Conservation (phyloP, 2,329 filamentous ascomycete species). For the Fusarium irregulare region DNA sequence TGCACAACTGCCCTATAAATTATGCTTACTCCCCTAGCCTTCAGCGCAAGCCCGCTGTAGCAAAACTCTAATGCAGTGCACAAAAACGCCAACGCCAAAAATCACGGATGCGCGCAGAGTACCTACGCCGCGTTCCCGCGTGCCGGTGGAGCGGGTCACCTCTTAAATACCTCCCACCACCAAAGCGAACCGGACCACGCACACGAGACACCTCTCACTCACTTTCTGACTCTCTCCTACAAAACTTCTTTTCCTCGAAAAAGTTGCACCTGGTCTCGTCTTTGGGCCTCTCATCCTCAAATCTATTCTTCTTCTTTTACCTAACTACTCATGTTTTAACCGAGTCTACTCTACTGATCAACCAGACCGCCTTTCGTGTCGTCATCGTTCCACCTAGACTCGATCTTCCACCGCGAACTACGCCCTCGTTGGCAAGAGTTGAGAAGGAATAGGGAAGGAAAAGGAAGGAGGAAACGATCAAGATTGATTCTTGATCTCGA, state of each 20-base stretch:
- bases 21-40: background rate
- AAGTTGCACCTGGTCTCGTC: slow-evolving; percentile 10
- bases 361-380: slow-evolving; percentile 34
- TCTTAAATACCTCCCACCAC: slow-evolving; percentile 42
- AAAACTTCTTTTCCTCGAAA: background rate
- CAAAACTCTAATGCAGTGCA: slow-evolving; percentile 7
- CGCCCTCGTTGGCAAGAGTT: slow-evolving; percentile 1
- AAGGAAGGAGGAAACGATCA: background rate
- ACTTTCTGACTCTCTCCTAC: slow-evolving; percentile 12
- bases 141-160: slow-evolving; percentile 23
- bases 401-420: slow-evolving; percentile 13
- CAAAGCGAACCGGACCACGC: slow-evolving; percentile 28
- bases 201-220: slow-evolving; percentile 30
- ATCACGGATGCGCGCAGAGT: slow-evolving; percentile 27
- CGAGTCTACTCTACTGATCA: slow-evolving; percentile 6
- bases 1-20: slow-evolving; percentile 15
- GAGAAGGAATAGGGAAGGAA: background rate
- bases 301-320: background rate
- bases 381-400: slow-evolving; percentile 14
- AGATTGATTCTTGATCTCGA: background rate
- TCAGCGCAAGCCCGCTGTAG: slow-evolving; percentile 15
- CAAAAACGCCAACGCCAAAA: slow-evolving; percentile 34
- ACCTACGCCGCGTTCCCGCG: slow-evolving; percentile 28
- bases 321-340: background rate
- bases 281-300: slow-evolving; percentile 20